Base-by-base conservation (phyloP, 139 green algal genomes). In the Raphidocelis subcapitata region DNA sequence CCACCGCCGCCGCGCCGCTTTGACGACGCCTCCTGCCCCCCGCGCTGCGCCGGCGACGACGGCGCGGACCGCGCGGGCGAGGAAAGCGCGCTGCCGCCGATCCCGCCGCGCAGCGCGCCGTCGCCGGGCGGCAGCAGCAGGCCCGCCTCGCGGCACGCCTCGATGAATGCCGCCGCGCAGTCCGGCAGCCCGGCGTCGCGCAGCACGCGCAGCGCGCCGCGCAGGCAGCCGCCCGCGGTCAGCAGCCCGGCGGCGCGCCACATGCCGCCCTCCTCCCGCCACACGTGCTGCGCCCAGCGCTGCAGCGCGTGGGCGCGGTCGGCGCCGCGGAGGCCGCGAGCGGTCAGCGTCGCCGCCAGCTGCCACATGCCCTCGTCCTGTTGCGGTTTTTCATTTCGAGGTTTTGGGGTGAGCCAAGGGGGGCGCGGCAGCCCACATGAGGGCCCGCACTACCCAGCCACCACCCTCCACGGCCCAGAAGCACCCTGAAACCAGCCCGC, bases 311-410 rank as follows among this genome's bases (percentile, higher is more conserved):
- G 56, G 0, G 82, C 80, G 4, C 80, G 77, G 62, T 90, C 81
- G 0, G 52, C 41, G 18, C 62, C 74, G 8, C 56, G 47, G 18
- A 96, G 82, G 2, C 61, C 62, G 56, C 75, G 56, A 2, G 89
- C 86, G 15, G 65, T 74, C 33, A 97, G 86, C 14, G 64, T 78
- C 33, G 92, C 79, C 5, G 89, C 91, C 52, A 87, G 83, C 3
- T 75, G 79, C 92, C 92, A 97, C 64, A 94, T 73, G 15, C 85
- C 84, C 5, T 69, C 79, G 51, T 97, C 90, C 69, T 95, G 90
- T 47, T 88, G 82, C n/a, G 81, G 57, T 23, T 5, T 18, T 16
- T 20, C 37, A 64, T 24, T 37, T n/a, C n/a, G n/a, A n/a, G n/a
- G n/a, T n/a, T n/a, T n/a, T n/a, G n/a, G n/a, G n/a, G n/a, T n/a